phyloP scores from a whole-genome alignment of 1,284 basidiomycete genomes.

The Apiotrichum brassicae region DNA sequence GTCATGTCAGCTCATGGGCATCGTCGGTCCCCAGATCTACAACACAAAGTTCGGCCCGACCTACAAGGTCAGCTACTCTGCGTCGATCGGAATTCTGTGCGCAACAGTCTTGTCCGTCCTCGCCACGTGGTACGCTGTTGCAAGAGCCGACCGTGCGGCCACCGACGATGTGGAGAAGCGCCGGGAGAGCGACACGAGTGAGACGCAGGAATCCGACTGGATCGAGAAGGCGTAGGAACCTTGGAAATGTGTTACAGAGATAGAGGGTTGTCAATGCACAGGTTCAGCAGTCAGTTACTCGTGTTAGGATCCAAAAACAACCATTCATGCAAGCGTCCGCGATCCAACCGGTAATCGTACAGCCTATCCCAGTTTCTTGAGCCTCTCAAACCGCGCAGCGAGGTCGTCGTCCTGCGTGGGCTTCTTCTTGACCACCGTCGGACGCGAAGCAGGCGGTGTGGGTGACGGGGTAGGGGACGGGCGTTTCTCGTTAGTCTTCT shows the following conservation, averaged over 20 bases:
- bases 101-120: background rate
- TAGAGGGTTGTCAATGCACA: too few species aligned
- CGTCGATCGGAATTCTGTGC: background rate
- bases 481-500: constrained; percentile 13
- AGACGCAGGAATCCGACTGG: too few species aligned
- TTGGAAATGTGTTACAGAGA: too few species aligned
- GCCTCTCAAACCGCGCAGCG: constrained; percentile 36
- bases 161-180: too few species aligned
- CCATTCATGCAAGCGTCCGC: background rate
- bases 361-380: constrained; percentile 31
- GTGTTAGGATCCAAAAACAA: too few species aligned
- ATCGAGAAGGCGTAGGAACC: too few species aligned
- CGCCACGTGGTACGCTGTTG: constrained; percentile 1
- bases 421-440: constrained; percentile 21
- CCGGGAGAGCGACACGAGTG: too few species aligned
- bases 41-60: constrained; percentile 8
- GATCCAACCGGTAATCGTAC: background rate
- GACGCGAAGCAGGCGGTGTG: background rate
- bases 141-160: too few species aligned
- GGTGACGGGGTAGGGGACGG: background rate
- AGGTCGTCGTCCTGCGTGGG: constrained; percentile 38
- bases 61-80: constrained; percentile 4
- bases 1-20: constrained; percentile 8
- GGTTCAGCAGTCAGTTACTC: too few species aligned
- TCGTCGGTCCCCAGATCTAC: constrained; percentile 12